Evolutionary conservation across 306 rosid species (phyloP).

Genomic region (Psophocarpus tetragonolobus): DNA sequence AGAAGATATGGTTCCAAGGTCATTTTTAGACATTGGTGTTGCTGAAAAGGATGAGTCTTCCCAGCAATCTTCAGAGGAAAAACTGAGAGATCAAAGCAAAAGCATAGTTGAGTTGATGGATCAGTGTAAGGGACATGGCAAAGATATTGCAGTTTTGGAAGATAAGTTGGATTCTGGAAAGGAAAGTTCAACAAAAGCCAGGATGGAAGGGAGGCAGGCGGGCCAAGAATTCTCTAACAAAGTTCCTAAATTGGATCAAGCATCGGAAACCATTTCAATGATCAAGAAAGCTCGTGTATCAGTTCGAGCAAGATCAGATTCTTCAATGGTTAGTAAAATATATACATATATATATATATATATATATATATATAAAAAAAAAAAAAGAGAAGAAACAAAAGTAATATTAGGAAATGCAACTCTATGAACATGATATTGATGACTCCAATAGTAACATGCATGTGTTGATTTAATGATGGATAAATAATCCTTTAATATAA

Average conservation of each 20-base stretch:
- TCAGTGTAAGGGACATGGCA: constrained; percentile 23
- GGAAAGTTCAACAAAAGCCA: not conserved
- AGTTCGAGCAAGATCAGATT: constrained; percentile 59
- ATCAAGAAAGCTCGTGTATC: constrained; percentile 68
- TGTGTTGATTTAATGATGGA: not conserved
- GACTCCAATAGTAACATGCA: constrained; percentile 17
- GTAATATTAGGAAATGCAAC: not conserved
- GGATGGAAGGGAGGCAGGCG: not conserved
- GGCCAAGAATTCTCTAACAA: constrained; percentile 38
- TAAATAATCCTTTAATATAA: not conserved
- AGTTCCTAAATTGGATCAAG: constrained; percentile 40
- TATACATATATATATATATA: too few species aligned
- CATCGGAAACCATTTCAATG: constrained; percentile 57
- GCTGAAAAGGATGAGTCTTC: constrained; percentile 35
- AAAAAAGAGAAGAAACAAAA: too few species aligned
- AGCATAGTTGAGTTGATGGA: constrained; percentile 41
- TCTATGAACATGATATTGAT: too few species aligned
- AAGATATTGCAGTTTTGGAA: not conserved
- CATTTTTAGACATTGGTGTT: constrained; percentile 43
- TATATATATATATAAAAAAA: not conserved
- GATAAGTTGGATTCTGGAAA: constrained; percentile 14
- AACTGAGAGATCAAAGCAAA: constrained; percentile 29
- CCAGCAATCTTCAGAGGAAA: constrained; percentile 36
- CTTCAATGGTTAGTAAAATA: constrained; percentile 51
- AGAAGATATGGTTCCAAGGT: constrained; percentile 30